These are phyloP conservation scores for Moricandia arvensis DNA, from an alignment of 345 rosid species.

Conservation along the genomic window DNA sequence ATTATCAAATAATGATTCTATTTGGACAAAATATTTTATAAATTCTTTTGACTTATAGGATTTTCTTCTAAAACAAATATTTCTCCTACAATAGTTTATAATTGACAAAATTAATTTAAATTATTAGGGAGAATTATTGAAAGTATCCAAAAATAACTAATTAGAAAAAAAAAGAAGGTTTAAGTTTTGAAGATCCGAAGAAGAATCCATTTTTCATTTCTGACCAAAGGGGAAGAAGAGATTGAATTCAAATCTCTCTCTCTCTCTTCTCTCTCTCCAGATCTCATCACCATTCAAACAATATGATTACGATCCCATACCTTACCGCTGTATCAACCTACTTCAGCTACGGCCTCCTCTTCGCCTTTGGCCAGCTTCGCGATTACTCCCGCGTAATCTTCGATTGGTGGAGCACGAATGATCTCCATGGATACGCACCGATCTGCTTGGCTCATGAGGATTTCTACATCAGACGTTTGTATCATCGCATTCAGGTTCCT, in stretches of 20 bases:
- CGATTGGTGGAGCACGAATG: conserved; percentile 56
- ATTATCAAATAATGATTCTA: no score
- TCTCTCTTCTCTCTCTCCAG: neutral
- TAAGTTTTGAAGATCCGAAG: neutral
- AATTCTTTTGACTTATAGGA: no score
- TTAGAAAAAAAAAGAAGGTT: neutral
- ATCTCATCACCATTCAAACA: neutral
- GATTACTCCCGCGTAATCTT: conserved; percentile 68
- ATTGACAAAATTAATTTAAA: no score
- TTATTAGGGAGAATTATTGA: neutral
- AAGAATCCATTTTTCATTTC: neutral
- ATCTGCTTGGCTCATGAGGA: conserved; percentile 90
- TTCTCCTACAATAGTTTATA: no score
- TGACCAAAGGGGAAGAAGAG: neutral
- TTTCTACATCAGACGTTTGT: conserved; percentile 83
- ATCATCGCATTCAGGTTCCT: conserved; percentile 84
- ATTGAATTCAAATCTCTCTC: neutral
- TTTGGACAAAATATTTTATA: no score
- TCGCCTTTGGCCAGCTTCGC: conserved; percentile 73
- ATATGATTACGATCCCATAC: conserved; percentile 68
- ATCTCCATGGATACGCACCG: conserved; percentile 91
- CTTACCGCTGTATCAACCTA: conserved; percentile 76
- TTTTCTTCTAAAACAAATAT: no score
- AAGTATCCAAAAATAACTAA: neutral
- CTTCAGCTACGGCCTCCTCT: conserved; percentile 79